Base-by-base conservation (phyloP, 805 yeast genomes). In the Limtongozyma cylindracea region DNA sequence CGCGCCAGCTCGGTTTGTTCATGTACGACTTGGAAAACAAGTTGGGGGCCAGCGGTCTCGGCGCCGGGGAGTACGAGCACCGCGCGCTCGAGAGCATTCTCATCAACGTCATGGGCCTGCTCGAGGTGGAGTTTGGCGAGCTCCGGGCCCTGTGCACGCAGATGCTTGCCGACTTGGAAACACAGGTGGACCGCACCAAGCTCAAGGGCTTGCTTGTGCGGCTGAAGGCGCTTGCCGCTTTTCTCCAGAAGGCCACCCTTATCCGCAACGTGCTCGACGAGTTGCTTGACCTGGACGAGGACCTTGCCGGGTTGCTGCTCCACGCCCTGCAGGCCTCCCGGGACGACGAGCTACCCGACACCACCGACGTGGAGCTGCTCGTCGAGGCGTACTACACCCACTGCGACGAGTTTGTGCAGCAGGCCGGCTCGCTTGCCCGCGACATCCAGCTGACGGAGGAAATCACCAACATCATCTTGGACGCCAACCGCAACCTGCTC, bases 391-490 rank as follows among this genome's bases (percentile, higher is more conserved):
- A 82, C 44, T 80, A 76, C 43, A 71, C 73, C 27, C 94, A 80
- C 33, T 71, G 84, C 38, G 94, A 82, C 37, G 95, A 82, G 46
- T 67, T 73, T 31, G 94, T 80, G 5, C 95, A 82, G 41, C 84
- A 74, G 32, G 69, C 91, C 0, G 91, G 76, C 20, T 69, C 84
- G 4, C 47, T 80, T 25, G 61, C 74, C 11, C 68, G 67, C 32
- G 91, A 82, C 37, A 77, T 82, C 32, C 67, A 66, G 36, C 74
- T 88, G 10, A 82, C 95, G 0, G 94, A 80, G 38, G 95, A 82
- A 35, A 76, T 82, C 37, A 82, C 77, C 27, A 80, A 80, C 37
- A 80, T 82, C 34, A 80, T 82, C 28, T 44, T 82, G 24, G 95
- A 82, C 41, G 77, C 94, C 3, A 78, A 78, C 36, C 63, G 95